These are phyloP conservation scores for Aspergillus terreus DNA, from an alignment of 2,329 filamentous ascomycete genomes.

Conservation along the genomic window DNA sequence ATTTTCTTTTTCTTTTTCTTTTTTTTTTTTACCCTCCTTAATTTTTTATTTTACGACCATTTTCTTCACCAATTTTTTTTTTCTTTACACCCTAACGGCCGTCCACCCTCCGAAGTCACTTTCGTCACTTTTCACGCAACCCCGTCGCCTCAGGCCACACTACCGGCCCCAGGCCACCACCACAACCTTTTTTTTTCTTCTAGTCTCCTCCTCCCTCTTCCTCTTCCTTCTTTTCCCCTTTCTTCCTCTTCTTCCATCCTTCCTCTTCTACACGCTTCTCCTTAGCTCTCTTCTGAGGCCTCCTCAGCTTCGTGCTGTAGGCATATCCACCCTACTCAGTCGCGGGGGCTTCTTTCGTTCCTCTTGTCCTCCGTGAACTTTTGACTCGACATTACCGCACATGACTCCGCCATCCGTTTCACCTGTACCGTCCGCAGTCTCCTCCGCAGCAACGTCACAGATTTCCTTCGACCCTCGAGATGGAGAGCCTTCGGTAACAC, in stretches of 20 bases:
- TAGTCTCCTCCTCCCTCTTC: constrained; percentile 4
- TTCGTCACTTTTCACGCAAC: constrained; percentile 18
- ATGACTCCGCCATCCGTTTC: constrained; percentile 41
- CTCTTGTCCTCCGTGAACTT: constrained; percentile 20
- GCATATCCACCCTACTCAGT: constrained; percentile 14
- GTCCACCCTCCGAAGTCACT: constrained; percentile 12
- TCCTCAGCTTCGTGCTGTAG: constrained; percentile 26
- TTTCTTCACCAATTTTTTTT: constrained; percentile 2
- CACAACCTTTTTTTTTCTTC: constrained; percentile 18
- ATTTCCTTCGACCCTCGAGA: constrained; percentile 36
- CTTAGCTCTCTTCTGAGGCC: constrained; percentile 12
- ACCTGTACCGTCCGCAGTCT: constrained; percentile 43
- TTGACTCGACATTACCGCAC: constrained; percentile 27
- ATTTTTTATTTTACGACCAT: constrained; percentile 6
- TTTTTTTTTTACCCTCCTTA: constrained; percentile 6
- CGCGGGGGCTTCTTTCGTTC: constrained; percentile 21
- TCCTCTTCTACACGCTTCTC: constrained; percentile 4
- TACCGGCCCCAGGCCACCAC: constrained; percentile 11
- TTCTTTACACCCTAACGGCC: constrained; percentile 1
- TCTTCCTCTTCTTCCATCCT: constrained; percentile 1
- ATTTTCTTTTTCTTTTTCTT: constrained; percentile 4
- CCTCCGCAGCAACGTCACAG: constrained; percentile 39
- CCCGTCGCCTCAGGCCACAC: constrained; percentile 20
- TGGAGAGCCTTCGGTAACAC: constrained; percentile 42
- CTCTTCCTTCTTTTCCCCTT: not conserved